Evolutionary conservation across 176 grass and related monocot species (phyloP).

Genomic region (Luzula sylvatica): DNA sequence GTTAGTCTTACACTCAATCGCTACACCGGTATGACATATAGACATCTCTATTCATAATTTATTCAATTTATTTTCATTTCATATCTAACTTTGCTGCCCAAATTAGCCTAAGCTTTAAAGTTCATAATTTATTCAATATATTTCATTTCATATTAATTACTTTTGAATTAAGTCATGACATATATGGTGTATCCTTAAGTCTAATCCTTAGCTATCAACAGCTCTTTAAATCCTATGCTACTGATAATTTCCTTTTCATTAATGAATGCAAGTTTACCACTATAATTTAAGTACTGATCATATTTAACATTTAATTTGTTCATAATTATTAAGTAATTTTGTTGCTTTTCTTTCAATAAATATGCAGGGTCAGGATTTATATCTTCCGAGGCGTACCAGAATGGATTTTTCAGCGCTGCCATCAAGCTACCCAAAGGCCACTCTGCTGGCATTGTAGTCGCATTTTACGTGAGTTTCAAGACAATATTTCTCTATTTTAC

Average conservation of each 20-base stretch:
- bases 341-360: not conserved
- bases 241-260: not conserved
- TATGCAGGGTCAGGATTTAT: slow-evolving; percentile 66
- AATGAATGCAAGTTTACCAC: not conserved
- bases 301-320: not conserved
- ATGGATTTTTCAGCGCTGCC: slow-evolving; percentile 73
- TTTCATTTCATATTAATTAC: no score
- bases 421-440: slow-evolving; percentile 68
- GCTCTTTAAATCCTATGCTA: not conserved
- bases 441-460: slow-evolving; percentile 76
- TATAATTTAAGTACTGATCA: not conserved
- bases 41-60: no score
- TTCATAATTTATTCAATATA: no score
- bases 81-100: no score
- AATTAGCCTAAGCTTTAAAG: no score
- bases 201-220: no score
- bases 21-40: slow-evolving; percentile 67
- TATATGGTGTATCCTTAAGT: no score
- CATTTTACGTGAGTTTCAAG: slow-evolving; percentile 59
- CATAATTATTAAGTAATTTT: no score
- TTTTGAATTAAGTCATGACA: no score
- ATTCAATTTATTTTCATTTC: no score
- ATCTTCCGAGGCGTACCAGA: slow-evolving; percentile 63
- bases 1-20: slow-evolving; percentile 60
- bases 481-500: not conserved